These are phyloP conservation scores for Pleurostoma richardsiae DNA, from an alignment of 2,329 filamentous ascomycete genomes.

Conservation along the genomic window DNA sequence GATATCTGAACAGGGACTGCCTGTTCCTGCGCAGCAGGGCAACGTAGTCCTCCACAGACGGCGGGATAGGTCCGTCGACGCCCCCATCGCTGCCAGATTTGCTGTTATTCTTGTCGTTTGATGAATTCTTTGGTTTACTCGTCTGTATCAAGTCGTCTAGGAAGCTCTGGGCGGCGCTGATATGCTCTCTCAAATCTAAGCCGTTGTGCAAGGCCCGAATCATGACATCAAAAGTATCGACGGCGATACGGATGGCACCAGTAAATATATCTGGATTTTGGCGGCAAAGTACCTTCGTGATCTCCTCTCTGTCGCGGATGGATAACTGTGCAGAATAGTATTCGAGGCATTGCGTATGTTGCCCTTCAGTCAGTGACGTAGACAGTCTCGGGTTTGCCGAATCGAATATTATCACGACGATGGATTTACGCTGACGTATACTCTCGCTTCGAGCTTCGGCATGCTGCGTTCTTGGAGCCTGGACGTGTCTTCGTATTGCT, in stretches of 20 bases:
- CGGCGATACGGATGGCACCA: constrained; percentile 56
- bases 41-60: constrained; percentile 70
- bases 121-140: constrained; percentile 43
- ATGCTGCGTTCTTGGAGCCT: constrained; percentile 48
- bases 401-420: constrained; percentile 62
- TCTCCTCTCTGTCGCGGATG: constrained; percentile 67
- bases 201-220: constrained; percentile 67
- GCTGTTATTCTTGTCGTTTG: constrained; percentile 60
- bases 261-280: constrained; percentile 70
- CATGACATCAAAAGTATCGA: constrained; percentile 68
- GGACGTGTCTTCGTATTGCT: constrained; percentile 54
- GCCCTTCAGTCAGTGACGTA: constrained; percentile 45
- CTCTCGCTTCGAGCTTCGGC: constrained; percentile 55
- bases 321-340: constrained; percentile 69
- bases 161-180: constrained; percentile 64
- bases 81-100: constrained; percentile 29
- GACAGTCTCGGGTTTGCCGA: constrained; percentile 38
- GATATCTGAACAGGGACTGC: constrained; percentile 59
- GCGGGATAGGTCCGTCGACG: constrained; percentile 31
- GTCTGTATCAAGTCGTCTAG: constrained; percentile 65
- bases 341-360: constrained; percentile 61
- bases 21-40: constrained; percentile 60
- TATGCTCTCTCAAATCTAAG: constrained; percentile 64
- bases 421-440: constrained; percentile 45
- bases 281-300: constrained; percentile 62